phyloP scores from a whole-genome alignment of 768 basidiomycete genomes.

The Suillus americanus region DNA sequence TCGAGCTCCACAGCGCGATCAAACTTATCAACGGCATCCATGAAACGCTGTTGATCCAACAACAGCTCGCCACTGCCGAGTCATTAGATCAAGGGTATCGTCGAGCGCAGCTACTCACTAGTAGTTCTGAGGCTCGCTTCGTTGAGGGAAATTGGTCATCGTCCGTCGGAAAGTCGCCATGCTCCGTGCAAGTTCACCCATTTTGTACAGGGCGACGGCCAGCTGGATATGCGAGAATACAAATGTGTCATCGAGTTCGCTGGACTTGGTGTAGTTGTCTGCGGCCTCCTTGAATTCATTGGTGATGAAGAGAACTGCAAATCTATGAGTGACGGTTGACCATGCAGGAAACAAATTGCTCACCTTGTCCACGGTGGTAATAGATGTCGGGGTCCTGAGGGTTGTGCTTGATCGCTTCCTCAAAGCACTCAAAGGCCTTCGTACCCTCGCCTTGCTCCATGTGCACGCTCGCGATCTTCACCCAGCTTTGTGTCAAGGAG shows the following conservation, averaged over 20 bases:
- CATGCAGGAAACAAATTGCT: conserved; percentile 3
- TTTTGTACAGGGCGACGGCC: conserved; percentile 96
- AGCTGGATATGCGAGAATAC: conserved; percentile 98
- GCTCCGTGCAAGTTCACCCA: conserved; percentile 69
- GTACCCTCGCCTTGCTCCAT: conserved; percentile 91
- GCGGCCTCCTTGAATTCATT: conserved; percentile 85
- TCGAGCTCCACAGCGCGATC: conserved; percentile 90
- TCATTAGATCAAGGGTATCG: background rate
- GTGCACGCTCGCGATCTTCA: conserved; percentile 95
- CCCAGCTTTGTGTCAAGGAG: conserved; percentile 80
- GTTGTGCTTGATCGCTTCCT: conserved; percentile 81
- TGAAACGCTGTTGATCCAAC: conserved; percentile 86
- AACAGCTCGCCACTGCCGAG: conserved; percentile 82
- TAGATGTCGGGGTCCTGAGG: conserved; percentile 91
- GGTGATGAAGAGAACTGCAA: conserved; percentile 89
- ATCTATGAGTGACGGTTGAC: background rate
- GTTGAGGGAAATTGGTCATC: conserved; percentile 78
- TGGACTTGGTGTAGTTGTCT: conserved; percentile 88
- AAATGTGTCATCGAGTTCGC: conserved; percentile 81
- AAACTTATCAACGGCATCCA: conserved; percentile 90
- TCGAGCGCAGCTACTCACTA: conserved; percentile 57
- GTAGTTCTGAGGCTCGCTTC: conserved; percentile 92
- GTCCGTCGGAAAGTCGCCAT: conserved; percentile 91
- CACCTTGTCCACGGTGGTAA: conserved; percentile 97
- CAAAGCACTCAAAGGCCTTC: conserved; percentile 88